phyloP scores from a whole-genome alignment of 768 basidiomycete species.

The Hygrophorus pudorinus region DNA sequence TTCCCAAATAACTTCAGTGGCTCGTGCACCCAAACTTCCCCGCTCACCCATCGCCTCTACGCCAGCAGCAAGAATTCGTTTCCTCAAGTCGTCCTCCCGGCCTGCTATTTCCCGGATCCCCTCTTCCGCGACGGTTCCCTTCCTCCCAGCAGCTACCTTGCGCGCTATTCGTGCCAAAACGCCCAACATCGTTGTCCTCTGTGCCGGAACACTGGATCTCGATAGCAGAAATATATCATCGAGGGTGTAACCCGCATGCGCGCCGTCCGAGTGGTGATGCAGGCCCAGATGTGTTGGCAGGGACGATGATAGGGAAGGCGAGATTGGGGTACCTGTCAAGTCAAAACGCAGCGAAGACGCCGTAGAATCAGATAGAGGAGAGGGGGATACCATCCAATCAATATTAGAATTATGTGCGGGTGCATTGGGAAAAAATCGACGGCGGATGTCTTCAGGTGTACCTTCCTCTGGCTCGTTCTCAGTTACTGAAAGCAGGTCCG shows the following conservation, averaged over 20 bases:
- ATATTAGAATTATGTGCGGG: conserved; percentile 62
- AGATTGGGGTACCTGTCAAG: conserved; percentile 62
- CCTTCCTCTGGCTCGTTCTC: conserved; percentile 47
- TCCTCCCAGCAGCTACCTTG: conserved; percentile 20
- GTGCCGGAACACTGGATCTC: conserved; percentile 74
- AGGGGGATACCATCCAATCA: conserved; percentile 58
- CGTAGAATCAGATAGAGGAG: conserved; percentile 17
- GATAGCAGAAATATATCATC: conserved; percentile 76
- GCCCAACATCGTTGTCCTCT: conserved; percentile 74
- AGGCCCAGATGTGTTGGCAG: conserved; percentile 81
- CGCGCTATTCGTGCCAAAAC: conserved; percentile 53
- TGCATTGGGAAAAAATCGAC: conserved; percentile 70
- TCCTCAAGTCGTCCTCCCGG: conserved; percentile 40
- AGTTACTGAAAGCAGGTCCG: not conserved
- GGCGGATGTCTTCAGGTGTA: conserved; percentile 75
- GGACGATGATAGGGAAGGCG: conserved; percentile 36
- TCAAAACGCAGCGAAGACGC: conserved; percentile 60
- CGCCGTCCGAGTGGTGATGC: conserved; percentile 81
- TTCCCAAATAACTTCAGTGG: conserved; percentile 67
- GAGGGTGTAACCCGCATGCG: conserved; percentile 79
- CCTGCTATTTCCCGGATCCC: conserved; percentile 27
- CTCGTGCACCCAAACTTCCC: conserved; percentile 56
- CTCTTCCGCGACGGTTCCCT: conserved; percentile 23
- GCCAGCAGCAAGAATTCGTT: conserved; percentile 56
- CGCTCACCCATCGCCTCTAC: conserved; percentile 55